Evolutionary conservation across 805 yeast species (phyloP).

Genomic region (Yarrowia deformans): DNA sequence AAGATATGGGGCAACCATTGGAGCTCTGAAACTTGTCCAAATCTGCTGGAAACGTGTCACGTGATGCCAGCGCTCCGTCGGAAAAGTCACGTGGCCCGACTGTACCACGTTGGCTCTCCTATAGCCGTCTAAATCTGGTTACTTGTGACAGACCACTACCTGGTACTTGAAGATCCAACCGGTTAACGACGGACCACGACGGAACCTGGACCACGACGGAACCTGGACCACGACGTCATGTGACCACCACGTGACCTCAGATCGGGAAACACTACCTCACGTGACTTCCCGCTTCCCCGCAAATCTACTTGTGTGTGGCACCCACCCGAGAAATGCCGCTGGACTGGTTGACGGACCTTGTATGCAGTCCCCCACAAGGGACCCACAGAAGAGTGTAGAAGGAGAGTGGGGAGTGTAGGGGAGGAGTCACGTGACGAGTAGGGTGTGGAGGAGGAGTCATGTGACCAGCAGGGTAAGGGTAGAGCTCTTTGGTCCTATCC

Average conservation of each 20-base stretch:
- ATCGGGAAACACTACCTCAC: background rate
- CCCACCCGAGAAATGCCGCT: slow-evolving; percentile 16
- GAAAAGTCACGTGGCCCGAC: too few species aligned
- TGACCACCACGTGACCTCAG: background rate
- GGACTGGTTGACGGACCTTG: background rate
- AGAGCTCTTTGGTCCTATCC: too few species aligned
- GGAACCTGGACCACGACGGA: too few species aligned
- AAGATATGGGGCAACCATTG: too few species aligned
- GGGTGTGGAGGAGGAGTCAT: background rate
- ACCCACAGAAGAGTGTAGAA: background rate
- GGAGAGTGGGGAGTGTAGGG: background rate
- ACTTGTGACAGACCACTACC: too few species aligned
- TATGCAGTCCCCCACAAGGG: background rate
- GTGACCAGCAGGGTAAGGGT: too few species aligned
- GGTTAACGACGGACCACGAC: background rate
- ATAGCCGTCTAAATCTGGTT: too few species aligned
- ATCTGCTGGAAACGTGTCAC: too few species aligned
- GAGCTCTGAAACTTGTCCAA: too few species aligned
- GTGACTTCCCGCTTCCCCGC: slow-evolving; percentile 2
- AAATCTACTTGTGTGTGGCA: slow-evolving; percentile 1
- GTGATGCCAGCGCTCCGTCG: too few species aligned
- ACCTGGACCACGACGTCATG: background rate
- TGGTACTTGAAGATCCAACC: too few species aligned
- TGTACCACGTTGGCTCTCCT: too few species aligned
- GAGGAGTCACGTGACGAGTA: background rate